Percentiles rank a stretch among this genome's conserved stretches.
These are phyloP conservation scores for Turritis glabra DNA, from an alignment of 345 rosid genomes.

Conservation along the genomic window DNA sequence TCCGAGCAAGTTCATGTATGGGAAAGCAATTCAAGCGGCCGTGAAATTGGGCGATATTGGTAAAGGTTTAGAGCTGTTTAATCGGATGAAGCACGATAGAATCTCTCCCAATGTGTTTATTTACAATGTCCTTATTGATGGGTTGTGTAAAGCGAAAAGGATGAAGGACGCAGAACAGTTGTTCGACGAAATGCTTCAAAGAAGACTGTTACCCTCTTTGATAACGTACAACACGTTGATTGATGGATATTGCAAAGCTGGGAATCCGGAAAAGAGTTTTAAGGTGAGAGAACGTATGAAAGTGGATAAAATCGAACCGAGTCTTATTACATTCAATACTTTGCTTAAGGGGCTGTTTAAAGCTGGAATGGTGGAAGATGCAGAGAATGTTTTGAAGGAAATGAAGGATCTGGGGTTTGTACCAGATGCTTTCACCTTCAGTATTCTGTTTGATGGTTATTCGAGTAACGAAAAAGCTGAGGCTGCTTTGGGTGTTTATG, in stretches of 20 bases:
- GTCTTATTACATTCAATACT: conserved; percentile 67
- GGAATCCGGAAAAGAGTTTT: conserved; percentile 50
- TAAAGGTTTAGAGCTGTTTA: conserved; percentile 53
- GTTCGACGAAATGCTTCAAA: conserved; percentile 63
- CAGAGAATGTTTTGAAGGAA: conserved; percentile 52
- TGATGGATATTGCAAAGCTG: conserved; percentile 71
- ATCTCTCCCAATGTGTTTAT: conserved; percentile 53
- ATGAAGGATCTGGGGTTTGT: conserved; percentile 65
- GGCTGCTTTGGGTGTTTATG: conserved; percentile 53
- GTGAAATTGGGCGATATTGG: conserved; percentile 60
- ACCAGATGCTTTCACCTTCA: conserved; percentile 63
- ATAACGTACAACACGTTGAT: conserved; percentile 72
- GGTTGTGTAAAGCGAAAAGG: conserved; percentile 57
- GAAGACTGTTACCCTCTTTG: conserved; percentile 43
- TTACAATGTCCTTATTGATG: conserved; percentile 66
- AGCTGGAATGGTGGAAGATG: conserved; percentile 60
- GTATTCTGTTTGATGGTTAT: conserved; percentile 59
- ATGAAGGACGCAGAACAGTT: conserved; percentile 60
- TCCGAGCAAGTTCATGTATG: conserved; percentile 59
- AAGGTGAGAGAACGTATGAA: conserved; percentile 59
- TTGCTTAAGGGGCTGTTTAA: conserved; percentile 63
- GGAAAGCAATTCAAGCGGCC: conserved; percentile 75
- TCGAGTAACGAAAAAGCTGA: conserved; percentile 44
- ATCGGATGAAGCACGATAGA: conserved; percentile 54
- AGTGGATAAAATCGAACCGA: conserved; percentile 50